phyloP scores from a whole-genome alignment of 192 early-diverging fungal species.

The Radiomyces spectabilis region DNA sequence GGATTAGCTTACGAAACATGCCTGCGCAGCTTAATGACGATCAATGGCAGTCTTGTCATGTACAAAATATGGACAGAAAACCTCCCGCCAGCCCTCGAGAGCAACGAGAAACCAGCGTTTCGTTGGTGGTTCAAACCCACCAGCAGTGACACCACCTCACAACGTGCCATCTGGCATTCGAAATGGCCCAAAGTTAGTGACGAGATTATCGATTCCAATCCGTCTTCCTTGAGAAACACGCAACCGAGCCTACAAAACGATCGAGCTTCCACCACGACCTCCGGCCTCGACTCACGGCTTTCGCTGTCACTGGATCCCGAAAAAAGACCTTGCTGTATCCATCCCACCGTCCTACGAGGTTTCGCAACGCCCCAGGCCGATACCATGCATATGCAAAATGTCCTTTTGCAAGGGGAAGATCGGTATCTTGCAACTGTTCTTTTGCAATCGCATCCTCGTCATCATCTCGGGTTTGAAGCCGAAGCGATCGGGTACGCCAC shows the following conservation, averaged over 20 bases:
- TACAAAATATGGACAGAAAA: constrained; percentile 61
- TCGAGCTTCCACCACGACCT: too few relatives aligned
- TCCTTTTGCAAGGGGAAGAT: constrained; percentile 25
- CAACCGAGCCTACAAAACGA: background rate
- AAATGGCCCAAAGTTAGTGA: constrained; percentile 11
- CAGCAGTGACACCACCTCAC: background rate
- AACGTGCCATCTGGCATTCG: too few relatives aligned
- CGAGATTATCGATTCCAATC: constrained; percentile 1
- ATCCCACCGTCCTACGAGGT: constrained; percentile 23
- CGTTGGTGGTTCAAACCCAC: background rate
- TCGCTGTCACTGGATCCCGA: constrained; percentile 5
- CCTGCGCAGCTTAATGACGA: constrained; percentile 51
- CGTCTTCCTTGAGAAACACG: too few relatives aligned
- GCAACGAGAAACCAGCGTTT: background rate
- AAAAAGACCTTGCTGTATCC: constrained; percentile 19
- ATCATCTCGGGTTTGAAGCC: constrained; percentile 25
- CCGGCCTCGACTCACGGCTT: background rate
- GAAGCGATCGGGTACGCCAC: constrained; percentile 19
- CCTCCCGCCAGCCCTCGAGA: too few relatives aligned
- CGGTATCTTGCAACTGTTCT: constrained; percentile 16
- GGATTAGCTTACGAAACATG: constrained; percentile 55
- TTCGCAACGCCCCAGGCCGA: constrained; percentile 10
- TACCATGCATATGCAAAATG: constrained; percentile 24
- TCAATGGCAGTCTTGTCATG: constrained; percentile 57
- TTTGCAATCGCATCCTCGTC: constrained; percentile 16